phyloP scores from a whole-genome alignment of 2,329 filamentous ascomycete species.

The Pyricularia sp. region DNA sequence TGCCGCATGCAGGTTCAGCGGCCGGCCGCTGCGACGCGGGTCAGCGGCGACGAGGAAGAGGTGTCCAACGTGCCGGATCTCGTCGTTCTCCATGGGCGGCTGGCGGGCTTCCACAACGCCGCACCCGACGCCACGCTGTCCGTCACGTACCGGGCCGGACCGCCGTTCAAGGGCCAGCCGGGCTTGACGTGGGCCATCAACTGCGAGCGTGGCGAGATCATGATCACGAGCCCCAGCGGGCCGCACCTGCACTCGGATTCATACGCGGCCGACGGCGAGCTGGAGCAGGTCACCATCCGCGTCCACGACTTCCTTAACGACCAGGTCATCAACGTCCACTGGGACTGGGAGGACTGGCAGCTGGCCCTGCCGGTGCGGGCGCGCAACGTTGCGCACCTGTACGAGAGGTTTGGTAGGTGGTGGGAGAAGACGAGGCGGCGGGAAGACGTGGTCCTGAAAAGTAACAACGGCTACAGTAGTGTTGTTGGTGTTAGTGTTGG shows the following conservation, averaged over 20 bases:
- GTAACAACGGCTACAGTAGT: not conserved
- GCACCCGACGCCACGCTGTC: slow-evolving; percentile 27
- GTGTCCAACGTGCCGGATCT: slow-evolving; percentile 19
- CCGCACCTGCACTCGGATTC: slow-evolving; percentile 15
- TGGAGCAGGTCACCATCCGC: slow-evolving; percentile 32
- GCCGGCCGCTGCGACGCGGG: slow-evolving; percentile 24
- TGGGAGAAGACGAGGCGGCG: slow-evolving; percentile 7
- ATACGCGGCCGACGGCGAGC: slow-evolving; percentile 14
- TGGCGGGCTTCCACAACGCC: slow-evolving; percentile 16
- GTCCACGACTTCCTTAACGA: slow-evolving; percentile 40
- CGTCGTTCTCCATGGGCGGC: slow-evolving; percentile 20
- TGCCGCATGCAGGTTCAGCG: slow-evolving; percentile 35
- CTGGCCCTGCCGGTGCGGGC: slow-evolving; percentile 31
- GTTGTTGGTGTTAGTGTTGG: not conserved
- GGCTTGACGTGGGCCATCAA: slow-evolving; percentile 38
- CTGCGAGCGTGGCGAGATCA: slow-evolving; percentile 41
- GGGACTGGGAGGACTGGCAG: slow-evolving; percentile 37
- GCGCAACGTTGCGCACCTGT: slow-evolving; percentile 43
- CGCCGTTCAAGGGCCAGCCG: slow-evolving; percentile 36
- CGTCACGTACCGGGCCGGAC: slow-evolving; percentile 35
- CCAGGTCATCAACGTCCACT: slow-evolving; percentile 30
- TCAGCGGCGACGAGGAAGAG: not conserved
- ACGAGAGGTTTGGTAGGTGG: slow-evolving; percentile 40
- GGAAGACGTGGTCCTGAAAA: not conserved
- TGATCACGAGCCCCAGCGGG: slow-evolving; percentile 22